Evolutionary conservation across 768 basidiomycete species (phyloP).

Genomic region (Sutorius australiensis): DNA sequence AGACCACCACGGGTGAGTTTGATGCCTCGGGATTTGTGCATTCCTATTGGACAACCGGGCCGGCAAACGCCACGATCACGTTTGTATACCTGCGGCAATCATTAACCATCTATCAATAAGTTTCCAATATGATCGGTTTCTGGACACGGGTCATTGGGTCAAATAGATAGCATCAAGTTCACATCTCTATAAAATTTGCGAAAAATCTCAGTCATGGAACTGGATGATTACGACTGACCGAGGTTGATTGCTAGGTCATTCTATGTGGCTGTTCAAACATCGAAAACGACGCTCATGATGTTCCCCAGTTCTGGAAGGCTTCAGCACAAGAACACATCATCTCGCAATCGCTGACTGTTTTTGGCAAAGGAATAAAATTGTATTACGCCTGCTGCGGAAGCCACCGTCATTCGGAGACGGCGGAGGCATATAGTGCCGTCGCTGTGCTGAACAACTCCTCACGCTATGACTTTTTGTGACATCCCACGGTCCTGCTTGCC

Average conservation of each 20-base stretch:
- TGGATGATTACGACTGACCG: background rate
- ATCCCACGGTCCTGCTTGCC: background rate
- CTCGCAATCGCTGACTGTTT: background rate
- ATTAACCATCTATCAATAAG: background rate
- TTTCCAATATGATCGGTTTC: background rate
- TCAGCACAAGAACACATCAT: background rate
- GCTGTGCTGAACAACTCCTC: background rate
- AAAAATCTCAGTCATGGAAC: no score
- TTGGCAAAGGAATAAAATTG: background rate
- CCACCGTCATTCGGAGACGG: constrained; percentile 5
- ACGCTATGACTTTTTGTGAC: background rate
- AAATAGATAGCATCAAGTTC: background rate
- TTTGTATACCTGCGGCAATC: background rate
- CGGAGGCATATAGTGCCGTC: background rate
- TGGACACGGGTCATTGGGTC: background rate
- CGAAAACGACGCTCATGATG: no score
- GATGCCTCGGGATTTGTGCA: no score
- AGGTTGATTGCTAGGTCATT: background rate
- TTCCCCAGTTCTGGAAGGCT: background rate
- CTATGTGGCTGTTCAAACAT: background rate
- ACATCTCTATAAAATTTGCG: background rate
- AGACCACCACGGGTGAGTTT: no score
- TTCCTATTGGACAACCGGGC: no score
- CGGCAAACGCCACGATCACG: no score
- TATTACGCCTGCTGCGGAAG: background rate